A percentile compares a stretch with the other conserved stretches of the same genome.
phyloP scores from a whole-genome alignment of 352 stramenopile genomes.

The Thalassiosira oceanica region DNA sequence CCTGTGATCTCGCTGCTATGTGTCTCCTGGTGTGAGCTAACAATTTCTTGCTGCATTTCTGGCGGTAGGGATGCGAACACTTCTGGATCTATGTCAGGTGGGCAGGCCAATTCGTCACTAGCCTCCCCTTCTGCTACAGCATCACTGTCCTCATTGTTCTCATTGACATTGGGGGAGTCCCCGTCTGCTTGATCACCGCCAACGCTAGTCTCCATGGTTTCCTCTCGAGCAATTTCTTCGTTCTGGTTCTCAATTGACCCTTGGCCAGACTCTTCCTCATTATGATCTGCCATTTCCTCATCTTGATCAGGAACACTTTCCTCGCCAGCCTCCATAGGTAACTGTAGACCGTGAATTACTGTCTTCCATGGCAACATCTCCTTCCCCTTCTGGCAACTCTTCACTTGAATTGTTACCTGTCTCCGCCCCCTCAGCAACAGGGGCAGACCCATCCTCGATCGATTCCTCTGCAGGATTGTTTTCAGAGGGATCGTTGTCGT shows the following conservation, averaged over 20 bases:
- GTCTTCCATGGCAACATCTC: neutral
- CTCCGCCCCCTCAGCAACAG: too few relatives aligned
- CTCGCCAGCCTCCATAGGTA: neutral
- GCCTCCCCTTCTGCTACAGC: neutral
- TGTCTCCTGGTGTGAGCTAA: slow-evolving; percentile 81
- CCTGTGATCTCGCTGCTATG: slow-evolving; percentile 72
- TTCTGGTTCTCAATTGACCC: neutral
- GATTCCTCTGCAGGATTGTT: neutral
- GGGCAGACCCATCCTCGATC: neutral
- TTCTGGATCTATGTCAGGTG: slow-evolving; percentile 94
- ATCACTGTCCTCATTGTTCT: slow-evolving; percentile 6
- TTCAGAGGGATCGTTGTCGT: neutral
- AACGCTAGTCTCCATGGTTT: too few relatives aligned
- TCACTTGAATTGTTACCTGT: too few relatives aligned
- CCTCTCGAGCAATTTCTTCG: neutral
- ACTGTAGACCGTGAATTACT: neutral
- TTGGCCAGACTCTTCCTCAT: neutral
- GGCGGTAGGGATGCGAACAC: slow-evolving; percentile 93
- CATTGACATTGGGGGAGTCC: slow-evolving; percentile 38
- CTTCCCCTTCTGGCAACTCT: neutral
- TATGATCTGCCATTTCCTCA: neutral
- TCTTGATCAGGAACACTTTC: too few relatives aligned
- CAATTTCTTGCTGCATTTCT: slow-evolving; percentile 96
- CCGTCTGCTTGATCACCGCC: too few relatives aligned
- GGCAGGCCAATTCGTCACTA: slow-evolving; percentile 81